Conservation (phyloP, 768 basidiomycete genomes). For the Tulasnella sp. region DNA sequence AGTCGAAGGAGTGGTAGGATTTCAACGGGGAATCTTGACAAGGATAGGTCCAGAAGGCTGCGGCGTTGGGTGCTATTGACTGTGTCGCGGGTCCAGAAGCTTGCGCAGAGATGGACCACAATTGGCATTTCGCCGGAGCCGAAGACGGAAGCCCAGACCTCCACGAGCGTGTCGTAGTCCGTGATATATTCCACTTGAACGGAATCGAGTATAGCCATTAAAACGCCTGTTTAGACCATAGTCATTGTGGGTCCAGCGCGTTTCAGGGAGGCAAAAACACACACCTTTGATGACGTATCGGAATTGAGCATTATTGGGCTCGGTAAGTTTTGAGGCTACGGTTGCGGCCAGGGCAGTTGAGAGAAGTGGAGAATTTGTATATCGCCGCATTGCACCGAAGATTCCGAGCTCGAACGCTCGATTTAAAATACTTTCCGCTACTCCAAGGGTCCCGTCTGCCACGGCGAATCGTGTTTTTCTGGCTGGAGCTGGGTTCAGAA, state of each 20-base stretch:
- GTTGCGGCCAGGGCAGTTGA: conserved; percentile 70
- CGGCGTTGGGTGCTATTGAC: conserved; percentile 61
- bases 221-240: conserved; percentile 51
- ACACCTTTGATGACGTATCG: conserved; percentile 82
- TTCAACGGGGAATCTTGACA: conserved; percentile 79
- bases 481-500: conserved; percentile 30
- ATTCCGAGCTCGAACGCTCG: conserved; percentile 16
- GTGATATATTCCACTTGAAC: conserved; percentile 73
- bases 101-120: conserved; percentile 59
- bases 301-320: conserved; percentile 73
- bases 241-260: background rate
- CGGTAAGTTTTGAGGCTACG: conserved; percentile 62
- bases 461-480: conserved; percentile 20
- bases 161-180: conserved; percentile 64
- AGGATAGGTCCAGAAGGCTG: conserved; percentile 76
- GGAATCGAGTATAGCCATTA: conserved; percentile 70
- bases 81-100: conserved; percentile 65
- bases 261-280: conserved; percentile 32
- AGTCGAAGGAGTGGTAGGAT: conserved; percentile 65
- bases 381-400: conserved; percentile 16
- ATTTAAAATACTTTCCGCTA: conserved; percentile 3
- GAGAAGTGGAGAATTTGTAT: conserved; percentile 52
- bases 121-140: conserved; percentile 69
- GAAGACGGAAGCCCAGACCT: conserved; percentile 76
- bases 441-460: background rate